phyloP scores from a whole-genome alignment of 495 filamentous ascomycete genomes.

The Talaromyces adpressus region DNA sequence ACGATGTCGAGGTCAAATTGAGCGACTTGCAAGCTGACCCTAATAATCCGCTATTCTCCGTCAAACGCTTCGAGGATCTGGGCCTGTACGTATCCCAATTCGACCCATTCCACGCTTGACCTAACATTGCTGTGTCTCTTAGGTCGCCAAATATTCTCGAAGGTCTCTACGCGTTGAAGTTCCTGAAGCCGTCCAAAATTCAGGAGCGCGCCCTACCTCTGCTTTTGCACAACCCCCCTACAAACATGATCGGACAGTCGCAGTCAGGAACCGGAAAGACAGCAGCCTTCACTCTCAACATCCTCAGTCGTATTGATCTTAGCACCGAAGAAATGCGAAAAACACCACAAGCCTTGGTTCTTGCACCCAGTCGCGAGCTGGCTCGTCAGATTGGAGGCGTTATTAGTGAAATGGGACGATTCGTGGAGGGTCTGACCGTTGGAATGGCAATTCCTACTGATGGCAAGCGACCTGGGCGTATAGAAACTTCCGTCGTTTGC shows the following conservation, averaged over 20 bases:
- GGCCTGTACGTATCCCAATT: constrained; percentile 55
- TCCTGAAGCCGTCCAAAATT: constrained; percentile 93
- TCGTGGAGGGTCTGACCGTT: constrained; percentile 62
- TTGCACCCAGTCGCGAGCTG: constrained; percentile 90
- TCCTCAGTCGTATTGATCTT: constrained; percentile 77
- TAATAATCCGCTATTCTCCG: constrained; percentile 80
- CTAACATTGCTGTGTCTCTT: neutral
- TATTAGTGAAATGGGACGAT: constrained; percentile 71
- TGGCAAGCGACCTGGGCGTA: constrained; percentile 48
- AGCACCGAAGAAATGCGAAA: constrained; percentile 37
- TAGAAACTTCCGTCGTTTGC: constrained; percentile 72
- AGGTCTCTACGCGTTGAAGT: constrained; percentile 72
- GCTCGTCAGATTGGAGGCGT: constrained; percentile 91
- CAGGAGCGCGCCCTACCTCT: constrained; percentile 90
- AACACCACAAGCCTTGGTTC: constrained; percentile 76
- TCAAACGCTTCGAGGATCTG: constrained; percentile 77
- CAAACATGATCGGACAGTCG: constrained; percentile 93
- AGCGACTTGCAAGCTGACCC: constrained; percentile 81
- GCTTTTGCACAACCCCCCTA: constrained; percentile 72
- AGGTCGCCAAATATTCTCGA: constrained; percentile 48
- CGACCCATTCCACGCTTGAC: neutral
- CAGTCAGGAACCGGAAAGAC: constrained; percentile 99
- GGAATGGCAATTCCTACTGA: constrained; percentile 76
- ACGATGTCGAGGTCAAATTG: constrained; percentile 84
- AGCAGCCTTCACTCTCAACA: constrained; percentile 88